These are phyloP conservation scores for Verticillium klebahnii DNA, from an alignment of 2,329 filamentous ascomycete species.

Conservation along the genomic window DNA sequence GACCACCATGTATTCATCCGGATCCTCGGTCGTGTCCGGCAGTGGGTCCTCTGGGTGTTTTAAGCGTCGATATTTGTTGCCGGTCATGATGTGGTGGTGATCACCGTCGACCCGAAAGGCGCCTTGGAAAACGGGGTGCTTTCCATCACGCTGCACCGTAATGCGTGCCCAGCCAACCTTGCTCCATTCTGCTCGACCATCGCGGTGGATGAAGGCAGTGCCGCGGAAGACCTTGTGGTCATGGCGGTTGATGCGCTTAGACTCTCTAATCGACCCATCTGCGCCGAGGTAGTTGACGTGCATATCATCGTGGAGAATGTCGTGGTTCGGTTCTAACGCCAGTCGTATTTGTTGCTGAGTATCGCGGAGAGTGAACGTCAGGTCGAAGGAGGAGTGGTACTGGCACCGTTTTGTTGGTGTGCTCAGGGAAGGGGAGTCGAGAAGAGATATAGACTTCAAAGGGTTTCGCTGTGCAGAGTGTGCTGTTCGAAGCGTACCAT, in stretches of 20 bases:
- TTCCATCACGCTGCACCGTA: conserved; percentile 71
- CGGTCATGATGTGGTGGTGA: conserved; percentile 81
- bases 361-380: conserved; percentile 72
- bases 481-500: conserved; percentile 33
- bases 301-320: conserved; percentile 75
- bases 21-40: conserved; percentile 41
- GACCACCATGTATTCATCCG: conserved; percentile 77
- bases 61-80: conserved; percentile 67
- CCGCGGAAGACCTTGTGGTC: conserved; percentile 85
- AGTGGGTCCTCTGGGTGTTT: conserved; percentile 68
- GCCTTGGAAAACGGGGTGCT: conserved; percentile 79
- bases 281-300: conserved; percentile 65
- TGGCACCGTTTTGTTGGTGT: conserved; percentile 76
- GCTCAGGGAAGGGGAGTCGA: conserved; percentile 73
- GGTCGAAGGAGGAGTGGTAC: conserved; percentile 76
- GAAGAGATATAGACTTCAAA: conserved; percentile 64
- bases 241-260: conserved; percentile 66
- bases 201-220: conserved; percentile 62
- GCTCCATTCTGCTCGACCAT: conserved; percentile 62
- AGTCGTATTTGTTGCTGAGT: conserved; percentile 69
- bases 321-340: conserved; percentile 82
- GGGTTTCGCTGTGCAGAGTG: conserved; percentile 73
- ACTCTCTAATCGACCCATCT: conserved; percentile 62
- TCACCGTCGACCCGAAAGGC: conserved; percentile 77
- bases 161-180: conserved; percentile 85